Percentiles rank a stretch among this genome's conserved stretches.
Evolutionary conservation across 139 green algal species (phyloP).

Genomic region (Nannochloris sp.): DNA sequence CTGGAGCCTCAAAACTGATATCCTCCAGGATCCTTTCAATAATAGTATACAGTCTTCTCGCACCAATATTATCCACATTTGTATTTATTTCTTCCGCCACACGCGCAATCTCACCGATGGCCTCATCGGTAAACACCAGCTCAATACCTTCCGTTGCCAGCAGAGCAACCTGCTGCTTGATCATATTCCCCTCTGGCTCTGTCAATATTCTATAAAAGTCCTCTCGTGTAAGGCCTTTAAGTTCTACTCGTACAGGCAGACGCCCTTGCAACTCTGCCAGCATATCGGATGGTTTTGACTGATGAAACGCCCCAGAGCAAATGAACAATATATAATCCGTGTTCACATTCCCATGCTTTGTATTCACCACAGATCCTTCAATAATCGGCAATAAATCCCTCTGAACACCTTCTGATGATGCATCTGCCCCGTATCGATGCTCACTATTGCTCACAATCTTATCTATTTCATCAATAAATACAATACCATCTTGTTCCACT

Average conservation of each 20-base stretch:
- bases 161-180: slow-evolving; percentile 87
- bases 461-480: slow-evolving; percentile 98
- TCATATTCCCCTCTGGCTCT: slow-evolving; percentile 68
- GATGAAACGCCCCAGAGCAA: slow-evolving; percentile 83
- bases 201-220: slow-evolving; percentile 55
- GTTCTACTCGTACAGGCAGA: slow-evolving; percentile 91
- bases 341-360: slow-evolving; percentile 87
- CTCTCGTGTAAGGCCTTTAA: slow-evolving; percentile 65
- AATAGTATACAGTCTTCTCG: slow-evolving; percentile 84
- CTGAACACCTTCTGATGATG: slow-evolving; percentile 74
- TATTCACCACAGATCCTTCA: slow-evolving; percentile 70
- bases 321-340: slow-evolving; percentile 99
- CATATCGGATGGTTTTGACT: slow-evolving; percentile 82
- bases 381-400: slow-evolving; percentile 96
- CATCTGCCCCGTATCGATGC: slow-evolving; percentile 45
- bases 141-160: slow-evolving; percentile 81
- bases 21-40: slow-evolving; percentile 90
- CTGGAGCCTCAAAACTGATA: slow-evolving; percentile 82
- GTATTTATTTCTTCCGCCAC: slow-evolving; percentile 78
- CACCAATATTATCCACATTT: slow-evolving; percentile 88
- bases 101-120: slow-evolving; percentile 58
- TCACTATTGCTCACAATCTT: slow-evolving; percentile 82
- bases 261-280: slow-evolving; percentile 81
- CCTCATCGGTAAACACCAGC: slow-evolving; percentile 76
- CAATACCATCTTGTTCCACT: slow-evolving; percentile 70